Evolutionary conservation across 2,329 filamentous ascomycete species (phyloP).

Genomic region (Paraconiothyrium sp.): DNA sequence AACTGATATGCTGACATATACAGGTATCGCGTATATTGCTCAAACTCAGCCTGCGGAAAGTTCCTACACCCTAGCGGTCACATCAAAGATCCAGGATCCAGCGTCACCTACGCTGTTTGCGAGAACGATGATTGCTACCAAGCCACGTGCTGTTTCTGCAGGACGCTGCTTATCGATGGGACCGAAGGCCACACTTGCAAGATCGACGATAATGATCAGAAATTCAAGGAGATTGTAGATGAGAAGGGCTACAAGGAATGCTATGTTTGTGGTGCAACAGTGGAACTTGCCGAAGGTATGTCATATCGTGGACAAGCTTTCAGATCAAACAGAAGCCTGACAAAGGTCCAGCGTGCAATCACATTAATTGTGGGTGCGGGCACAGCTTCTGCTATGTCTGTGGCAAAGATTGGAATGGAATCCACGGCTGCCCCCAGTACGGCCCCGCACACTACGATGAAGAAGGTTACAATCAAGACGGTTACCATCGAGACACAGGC

Average conservation of each 20-base stretch:
- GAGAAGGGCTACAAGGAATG: conserved; percentile 44
- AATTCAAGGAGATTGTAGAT: conserved; percentile 34
- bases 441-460: conserved; percentile 40
- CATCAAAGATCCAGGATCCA: conserved; percentile 21
- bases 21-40: conserved; percentile 44
- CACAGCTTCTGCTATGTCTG: conserved; percentile 47
- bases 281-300: conserved; percentile 38
- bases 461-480: conserved; percentile 44
- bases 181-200: conserved; percentile 31
- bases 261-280: conserved; percentile 31
- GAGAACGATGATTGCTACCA: conserved; percentile 29
- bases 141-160: conserved; percentile 39
- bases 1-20: conserved; percentile 3
- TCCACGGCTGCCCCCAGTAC: conserved; percentile 44
- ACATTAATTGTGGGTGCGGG: conserved; percentile 44
- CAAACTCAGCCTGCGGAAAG: conserved; percentile 28
- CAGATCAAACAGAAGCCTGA: not conserved
- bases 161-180: conserved; percentile 22
- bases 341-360: conserved; percentile 39
- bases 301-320: not conserved
- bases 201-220: conserved; percentile 30
- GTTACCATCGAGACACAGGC: conserved; percentile 39
- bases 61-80: conserved; percentile 36
- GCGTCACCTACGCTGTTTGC: conserved; percentile 35
- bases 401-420: conserved; percentile 38